These are phyloP conservation scores for Achaetomium macrosporum DNA, from an alignment of 2,329 filamentous ascomycete genomes.

Conservation along the genomic window DNA sequence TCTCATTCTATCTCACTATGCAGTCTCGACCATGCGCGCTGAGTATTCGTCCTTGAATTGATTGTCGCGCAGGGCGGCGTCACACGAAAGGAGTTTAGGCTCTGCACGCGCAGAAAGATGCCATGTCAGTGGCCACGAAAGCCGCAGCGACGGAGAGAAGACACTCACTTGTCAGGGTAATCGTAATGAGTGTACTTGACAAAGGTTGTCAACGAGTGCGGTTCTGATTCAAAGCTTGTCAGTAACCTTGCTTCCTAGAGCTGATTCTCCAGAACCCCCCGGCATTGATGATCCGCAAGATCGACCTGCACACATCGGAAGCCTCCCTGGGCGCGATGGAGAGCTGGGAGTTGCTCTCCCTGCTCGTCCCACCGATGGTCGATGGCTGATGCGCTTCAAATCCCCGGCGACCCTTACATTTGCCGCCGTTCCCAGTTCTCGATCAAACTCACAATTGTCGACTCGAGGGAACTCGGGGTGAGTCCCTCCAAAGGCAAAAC, in stretches of 20 bases:
- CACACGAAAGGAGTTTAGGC: constrained; percentile 9
- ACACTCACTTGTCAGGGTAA: constrained; percentile 44
- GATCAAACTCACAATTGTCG: constrained; percentile 22
- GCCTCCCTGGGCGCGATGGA: neutral
- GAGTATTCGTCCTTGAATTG: constrained; percentile 1
- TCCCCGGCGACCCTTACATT: neutral
- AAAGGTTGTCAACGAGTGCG: constrained; percentile 46
- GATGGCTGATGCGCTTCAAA: neutral
- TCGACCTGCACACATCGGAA: constrained; percentile 21
- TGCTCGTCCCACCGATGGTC: constrained; percentile 7
- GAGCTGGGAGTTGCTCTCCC: too few species aligned
- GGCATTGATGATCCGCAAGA: constrained; percentile 31
- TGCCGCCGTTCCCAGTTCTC: neutral
- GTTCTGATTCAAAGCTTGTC: constrained; percentile 23
- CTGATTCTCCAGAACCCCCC: neutral
- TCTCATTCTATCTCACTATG: constrained; percentile 40
- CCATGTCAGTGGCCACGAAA: constrained; percentile 22
- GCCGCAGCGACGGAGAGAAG: constrained; percentile 11
- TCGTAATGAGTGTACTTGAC: constrained; percentile 57
- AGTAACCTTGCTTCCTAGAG: constrained; percentile 5
- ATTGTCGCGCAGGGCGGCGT: constrained; percentile 1
- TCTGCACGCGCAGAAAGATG: constrained; percentile 13
- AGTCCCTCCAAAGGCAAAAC: constrained; percentile 9
- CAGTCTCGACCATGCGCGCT: constrained; percentile 17
- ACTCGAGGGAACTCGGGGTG: constrained; percentile 1